Percentiles rank a stretch among this genome's conserved stretches.
These are phyloP conservation scores for Leccinum variicolor DNA, from an alignment of 768 basidiomycete genomes.

Conservation along the genomic window DNA sequence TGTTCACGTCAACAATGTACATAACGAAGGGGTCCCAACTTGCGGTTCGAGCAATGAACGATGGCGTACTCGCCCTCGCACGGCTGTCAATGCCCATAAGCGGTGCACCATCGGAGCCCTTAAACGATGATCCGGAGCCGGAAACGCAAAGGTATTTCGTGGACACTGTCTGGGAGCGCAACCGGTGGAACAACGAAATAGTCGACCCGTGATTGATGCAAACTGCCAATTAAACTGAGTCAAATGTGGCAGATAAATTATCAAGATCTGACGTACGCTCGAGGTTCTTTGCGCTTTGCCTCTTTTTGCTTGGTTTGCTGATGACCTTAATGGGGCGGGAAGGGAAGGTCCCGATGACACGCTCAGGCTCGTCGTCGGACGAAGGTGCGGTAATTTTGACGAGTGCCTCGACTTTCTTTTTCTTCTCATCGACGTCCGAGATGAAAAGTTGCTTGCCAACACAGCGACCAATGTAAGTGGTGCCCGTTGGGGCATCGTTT, in stretches of 20 bases:
- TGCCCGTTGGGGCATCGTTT: slow-evolving; percentile 71
- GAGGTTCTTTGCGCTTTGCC: slow-evolving; percentile 89
- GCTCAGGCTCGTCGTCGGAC: slow-evolving; percentile 76
- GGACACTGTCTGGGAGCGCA: slow-evolving; percentile 92
- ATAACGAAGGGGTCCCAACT: slow-evolving; percentile 96
- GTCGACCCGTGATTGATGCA: slow-evolving; percentile 96
- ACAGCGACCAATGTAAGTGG: slow-evolving; percentile 89
- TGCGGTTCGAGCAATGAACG: slow-evolving; percentile 85
- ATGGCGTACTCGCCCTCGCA: slow-evolving; percentile 69
- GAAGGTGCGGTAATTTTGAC: slow-evolving; percentile 84
- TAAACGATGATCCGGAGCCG: slow-evolving; percentile 89
- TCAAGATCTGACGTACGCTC: slow-evolving; percentile 60
- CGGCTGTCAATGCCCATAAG: slow-evolving; percentile 78
- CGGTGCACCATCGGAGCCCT: slow-evolving; percentile 88
- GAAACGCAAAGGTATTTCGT: slow-evolving; percentile 96
- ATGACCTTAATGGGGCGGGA: slow-evolving; percentile 98
- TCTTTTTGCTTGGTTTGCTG: slow-evolving; percentile 97
- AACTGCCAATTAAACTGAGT: slow-evolving; percentile 45
- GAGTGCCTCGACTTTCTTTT: slow-evolving; percentile 91
- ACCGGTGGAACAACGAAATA: slow-evolving; percentile 92
- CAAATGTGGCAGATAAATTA: slow-evolving; percentile 10
- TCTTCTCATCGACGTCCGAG: slow-evolving; percentile 91
- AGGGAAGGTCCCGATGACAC: slow-evolving; percentile 84
- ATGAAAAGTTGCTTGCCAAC: slow-evolving; percentile 96
- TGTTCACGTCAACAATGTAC: slow-evolving; percentile 94